These are phyloP conservation scores for Tetrahymena elliotti DNA, from an alignment of 73 alveolate genomes.

Conservation along the genomic window DNA sequence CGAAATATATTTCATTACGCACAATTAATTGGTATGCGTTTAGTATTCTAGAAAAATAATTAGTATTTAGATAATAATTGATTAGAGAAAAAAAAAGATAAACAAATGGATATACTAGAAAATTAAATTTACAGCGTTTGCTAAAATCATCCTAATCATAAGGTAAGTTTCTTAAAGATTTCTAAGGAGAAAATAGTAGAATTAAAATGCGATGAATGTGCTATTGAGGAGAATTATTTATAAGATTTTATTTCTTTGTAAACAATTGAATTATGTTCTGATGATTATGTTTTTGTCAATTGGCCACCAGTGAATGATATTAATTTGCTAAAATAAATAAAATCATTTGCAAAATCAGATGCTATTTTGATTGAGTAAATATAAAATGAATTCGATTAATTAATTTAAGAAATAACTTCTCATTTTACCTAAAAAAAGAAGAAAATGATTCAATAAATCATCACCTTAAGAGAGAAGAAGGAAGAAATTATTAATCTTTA, in stretches of 20 bases:
- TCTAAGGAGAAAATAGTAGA: neutral
- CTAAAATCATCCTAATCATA: neutral
- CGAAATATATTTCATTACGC: too few relatives aligned
- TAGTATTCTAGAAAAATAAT: too few relatives aligned
- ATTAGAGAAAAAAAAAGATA: too few relatives aligned
- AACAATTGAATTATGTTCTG: neutral
- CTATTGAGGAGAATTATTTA: neutral
- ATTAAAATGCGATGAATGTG: neutral
- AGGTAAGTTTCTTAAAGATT: neutral
- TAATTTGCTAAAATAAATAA: neutral
- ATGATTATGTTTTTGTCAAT: neutral
- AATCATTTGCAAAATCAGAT: neutral
- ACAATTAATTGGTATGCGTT: too few relatives aligned
- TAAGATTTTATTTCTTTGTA: neutral
- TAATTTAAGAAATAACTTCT: neutral
- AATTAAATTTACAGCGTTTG: neutral
- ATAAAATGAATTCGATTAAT: too few relatives aligned
- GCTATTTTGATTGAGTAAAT: neutral
- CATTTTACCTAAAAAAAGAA: neutral
- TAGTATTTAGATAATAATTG: too few relatives aligned
- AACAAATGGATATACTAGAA: neutral
- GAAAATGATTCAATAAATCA: too few relatives aligned
- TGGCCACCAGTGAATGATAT: neutral
- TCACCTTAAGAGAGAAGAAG: neutral
- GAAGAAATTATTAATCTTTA: neutral